phyloP scores from a whole-genome alignment of 305 asterid genomes.

The Fraxinus nigra region DNA sequence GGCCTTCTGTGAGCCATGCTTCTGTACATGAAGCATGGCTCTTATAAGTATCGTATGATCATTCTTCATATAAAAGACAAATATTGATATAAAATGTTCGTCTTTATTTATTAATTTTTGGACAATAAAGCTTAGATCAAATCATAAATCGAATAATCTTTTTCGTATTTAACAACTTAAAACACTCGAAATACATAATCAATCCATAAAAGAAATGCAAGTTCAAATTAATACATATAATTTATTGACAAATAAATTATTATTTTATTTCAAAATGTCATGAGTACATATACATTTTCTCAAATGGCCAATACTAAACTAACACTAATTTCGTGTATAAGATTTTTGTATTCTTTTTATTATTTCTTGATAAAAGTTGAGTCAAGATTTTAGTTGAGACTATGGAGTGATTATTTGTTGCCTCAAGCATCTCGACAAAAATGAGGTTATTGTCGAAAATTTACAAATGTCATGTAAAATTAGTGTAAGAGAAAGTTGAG shows the following conservation, averaged over 20 bases:
- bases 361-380: not conserved
- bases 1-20: too few species aligned
- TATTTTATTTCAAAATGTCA: not conserved
- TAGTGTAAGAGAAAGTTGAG: not conserved
- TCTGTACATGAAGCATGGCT: too few species aligned
- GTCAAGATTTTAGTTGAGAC: not conserved
- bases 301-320: not conserved
- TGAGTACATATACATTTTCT: not conserved
- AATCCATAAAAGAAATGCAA: not conserved
- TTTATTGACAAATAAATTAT: not conserved
- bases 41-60: not conserved
- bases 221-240: not conserved
- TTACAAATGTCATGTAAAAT: not conserved
- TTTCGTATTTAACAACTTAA: not conserved
- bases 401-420: not conserved
- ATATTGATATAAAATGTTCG: not conserved
- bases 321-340: not conserved
- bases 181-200: not conserved
- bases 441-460: not conserved
- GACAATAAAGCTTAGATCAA: not conserved
- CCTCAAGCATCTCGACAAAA: not conserved
- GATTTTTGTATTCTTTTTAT: not conserved
- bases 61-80: not conserved
- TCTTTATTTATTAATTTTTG: not conserved
- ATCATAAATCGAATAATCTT: too few species aligned